Conservation (phyloP, 768 basidiomycete genomes). For the Pleurotus pulmonarius region DNA sequence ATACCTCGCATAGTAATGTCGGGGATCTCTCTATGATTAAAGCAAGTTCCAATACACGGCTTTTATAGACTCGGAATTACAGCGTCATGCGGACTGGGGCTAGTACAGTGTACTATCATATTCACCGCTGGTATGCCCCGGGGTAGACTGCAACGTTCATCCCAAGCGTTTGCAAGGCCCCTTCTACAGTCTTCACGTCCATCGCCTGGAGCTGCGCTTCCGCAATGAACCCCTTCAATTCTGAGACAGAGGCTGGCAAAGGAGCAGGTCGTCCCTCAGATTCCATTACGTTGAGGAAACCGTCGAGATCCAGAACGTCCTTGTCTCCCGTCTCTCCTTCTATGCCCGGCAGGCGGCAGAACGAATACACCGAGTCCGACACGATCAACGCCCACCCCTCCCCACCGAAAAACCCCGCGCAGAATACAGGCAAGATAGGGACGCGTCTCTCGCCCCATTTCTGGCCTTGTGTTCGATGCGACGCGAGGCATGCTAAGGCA, state of each 20-base stretch:
- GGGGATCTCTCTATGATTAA: too few relatives aligned
- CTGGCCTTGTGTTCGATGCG: not conserved
- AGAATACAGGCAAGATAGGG: not conserved
- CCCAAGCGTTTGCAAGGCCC: not conserved
- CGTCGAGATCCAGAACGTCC: not conserved
- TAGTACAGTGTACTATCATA: not conserved
- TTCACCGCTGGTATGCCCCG: not conserved
- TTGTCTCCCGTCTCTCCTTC: not conserved
- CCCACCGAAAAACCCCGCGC: not conserved
- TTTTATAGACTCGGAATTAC: too few relatives aligned
- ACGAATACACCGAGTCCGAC: not conserved
- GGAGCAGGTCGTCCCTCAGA: not conserved
- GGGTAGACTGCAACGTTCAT: not conserved
- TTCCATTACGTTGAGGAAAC: not conserved
- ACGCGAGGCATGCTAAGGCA: not conserved
- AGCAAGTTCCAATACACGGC: too few relatives aligned
- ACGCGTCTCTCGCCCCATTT: slow-evolving; percentile 1
- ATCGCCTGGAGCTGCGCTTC: not conserved
- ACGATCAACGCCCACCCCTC: not conserved
- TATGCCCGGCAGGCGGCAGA: not conserved
- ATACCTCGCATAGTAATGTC: too few relatives aligned
- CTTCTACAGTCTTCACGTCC: not conserved
- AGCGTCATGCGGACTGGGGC: too few relatives aligned
- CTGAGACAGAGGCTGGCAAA: not conserved
- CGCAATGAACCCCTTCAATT: not conserved